Evolutionary conservation across 78 protist genomes (phyloP).

Genomic region (Dictyostelium firmibasis): DNA sequence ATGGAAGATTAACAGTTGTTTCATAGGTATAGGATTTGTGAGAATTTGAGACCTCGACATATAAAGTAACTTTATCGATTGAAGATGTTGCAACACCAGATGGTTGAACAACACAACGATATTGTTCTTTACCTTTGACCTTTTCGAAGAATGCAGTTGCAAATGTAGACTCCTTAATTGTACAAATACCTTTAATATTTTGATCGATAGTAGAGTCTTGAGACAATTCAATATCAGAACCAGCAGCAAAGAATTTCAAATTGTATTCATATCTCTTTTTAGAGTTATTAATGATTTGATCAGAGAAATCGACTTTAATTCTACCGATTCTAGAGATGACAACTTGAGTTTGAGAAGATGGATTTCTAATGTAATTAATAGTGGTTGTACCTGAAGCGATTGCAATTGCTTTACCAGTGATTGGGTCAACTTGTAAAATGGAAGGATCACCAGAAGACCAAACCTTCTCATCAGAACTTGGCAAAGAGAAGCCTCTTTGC

Average conservation of each 20-base stretch:
- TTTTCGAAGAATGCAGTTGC: constrained; percentile 36
- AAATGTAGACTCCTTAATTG: constrained; percentile 6
- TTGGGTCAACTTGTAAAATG: constrained; percentile 1
- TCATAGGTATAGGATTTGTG: not conserved
- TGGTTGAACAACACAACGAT: constrained; percentile 40
- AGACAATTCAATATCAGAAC: not conserved
- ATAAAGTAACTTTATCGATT: not conserved
- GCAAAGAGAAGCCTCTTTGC: constrained; percentile 5
- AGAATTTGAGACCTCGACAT: constrained; percentile 3
- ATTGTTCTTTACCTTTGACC: constrained; percentile 1
- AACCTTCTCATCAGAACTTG: not conserved
- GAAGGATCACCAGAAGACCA: constrained; percentile 30
- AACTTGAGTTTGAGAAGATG: constrained; percentile 43
- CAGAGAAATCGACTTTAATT: constrained; percentile 20
- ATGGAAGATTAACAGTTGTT: constrained; percentile 20
- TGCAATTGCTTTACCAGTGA: constrained; percentile 17
- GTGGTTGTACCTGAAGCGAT: constrained; percentile 1
- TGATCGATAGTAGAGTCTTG: not conserved
- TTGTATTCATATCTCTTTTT: constrained; percentile 6
- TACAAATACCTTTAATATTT: constrained; percentile 20
- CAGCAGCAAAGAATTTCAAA: not conserved
- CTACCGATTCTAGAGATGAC: not conserved
- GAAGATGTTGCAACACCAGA: not conserved
- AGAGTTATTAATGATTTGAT: constrained; percentile 17
- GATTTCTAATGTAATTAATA: constrained; percentile 21